phyloP scores from a whole-genome alignment of 805 yeast species.

The Pichia nakasei region DNA sequence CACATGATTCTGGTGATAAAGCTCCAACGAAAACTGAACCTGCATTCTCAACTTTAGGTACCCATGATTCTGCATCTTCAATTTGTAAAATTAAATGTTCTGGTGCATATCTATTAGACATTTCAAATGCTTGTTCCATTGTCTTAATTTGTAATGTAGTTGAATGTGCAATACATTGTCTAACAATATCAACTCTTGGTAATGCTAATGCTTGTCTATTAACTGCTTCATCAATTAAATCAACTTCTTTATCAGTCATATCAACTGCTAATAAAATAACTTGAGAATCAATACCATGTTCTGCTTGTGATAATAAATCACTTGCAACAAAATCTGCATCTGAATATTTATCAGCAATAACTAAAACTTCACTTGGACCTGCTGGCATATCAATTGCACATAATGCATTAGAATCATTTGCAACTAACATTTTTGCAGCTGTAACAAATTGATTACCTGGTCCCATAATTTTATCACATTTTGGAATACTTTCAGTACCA shows the following conservation, averaged over 20 bases:
- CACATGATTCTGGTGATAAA: slow-evolving; percentile 95
- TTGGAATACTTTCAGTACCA: slow-evolving; percentile 87
- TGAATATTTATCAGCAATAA: slow-evolving; percentile 80
- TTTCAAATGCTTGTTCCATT: slow-evolving; percentile 72
- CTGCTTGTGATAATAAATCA: slow-evolving; percentile 95
- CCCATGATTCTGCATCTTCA: slow-evolving; percentile 64
- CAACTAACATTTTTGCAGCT: slow-evolving; percentile 97
- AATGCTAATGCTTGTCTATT: slow-evolving; percentile 72
- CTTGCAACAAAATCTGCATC: slow-evolving; percentile 97
- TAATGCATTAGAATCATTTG: slow-evolving; percentile 88
- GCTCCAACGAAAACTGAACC: slow-evolving; percentile 97
- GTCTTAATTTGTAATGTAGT: slow-evolving; percentile 62
- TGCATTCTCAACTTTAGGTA: slow-evolving; percentile 75
- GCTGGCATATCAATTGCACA: slow-evolving; percentile 99
- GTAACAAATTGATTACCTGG: slow-evolving; percentile 99
- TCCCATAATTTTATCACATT: slow-evolving; percentile 94
- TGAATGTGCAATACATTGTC: slow-evolving; percentile 88
- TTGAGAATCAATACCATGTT: slow-evolving; percentile 97
- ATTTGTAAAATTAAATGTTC: slow-evolving; percentile 94
- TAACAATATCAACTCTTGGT: slow-evolving; percentile 89
- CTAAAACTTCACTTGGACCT: slow-evolving; percentile 97
- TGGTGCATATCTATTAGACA: slow-evolving; percentile 91
- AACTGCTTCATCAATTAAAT: slow-evolving; percentile 72
- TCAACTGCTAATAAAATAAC: slow-evolving; percentile 83
- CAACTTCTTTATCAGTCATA: slow-evolving; percentile 50